These are phyloP conservation scores for Alternaria viburni DNA, from an alignment of 2,329 filamentous ascomycete species.

Conservation along the genomic window DNA sequence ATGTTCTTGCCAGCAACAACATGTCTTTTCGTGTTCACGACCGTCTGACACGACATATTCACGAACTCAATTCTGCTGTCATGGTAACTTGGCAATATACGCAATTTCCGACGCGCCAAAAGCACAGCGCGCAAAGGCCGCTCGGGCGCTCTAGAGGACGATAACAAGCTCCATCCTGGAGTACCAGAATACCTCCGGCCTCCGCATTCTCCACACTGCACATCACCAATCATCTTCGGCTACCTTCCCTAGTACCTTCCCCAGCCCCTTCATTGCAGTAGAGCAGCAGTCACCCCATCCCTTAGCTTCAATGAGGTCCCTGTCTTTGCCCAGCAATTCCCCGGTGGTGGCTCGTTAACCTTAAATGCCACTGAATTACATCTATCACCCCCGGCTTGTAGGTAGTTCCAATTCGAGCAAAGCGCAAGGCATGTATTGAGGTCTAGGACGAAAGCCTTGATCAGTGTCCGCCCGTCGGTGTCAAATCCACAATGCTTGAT, in stretches of 20 bases:
- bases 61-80: not conserved
- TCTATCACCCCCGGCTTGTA: not conserved
- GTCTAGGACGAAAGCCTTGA: not conserved
- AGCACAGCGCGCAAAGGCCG: not conserved
- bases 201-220: not conserved
- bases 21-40: not conserved
- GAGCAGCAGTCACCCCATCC: not conserved
- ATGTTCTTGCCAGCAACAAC: not conserved
- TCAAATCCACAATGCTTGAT: not conserved
- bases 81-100: not conserved
- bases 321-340: constrained; percentile 2
- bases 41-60: not conserved
- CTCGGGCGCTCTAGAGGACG: not conserved
- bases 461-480: not conserved
- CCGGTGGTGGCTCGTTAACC: not conserved
- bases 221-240: not conserved
- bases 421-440: not conserved
- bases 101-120: not conserved
- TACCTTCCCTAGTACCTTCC: not conserved
- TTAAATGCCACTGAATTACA: not conserved
- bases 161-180: not conserved
- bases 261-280: not conserved
- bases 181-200: not conserved
- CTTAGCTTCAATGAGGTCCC: not conserved
- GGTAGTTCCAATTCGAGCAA: constrained; percentile 1